Evolutionary conservation across 441 rosid species (phyloP).

Genomic region (Corymbia citriodora): DNA sequence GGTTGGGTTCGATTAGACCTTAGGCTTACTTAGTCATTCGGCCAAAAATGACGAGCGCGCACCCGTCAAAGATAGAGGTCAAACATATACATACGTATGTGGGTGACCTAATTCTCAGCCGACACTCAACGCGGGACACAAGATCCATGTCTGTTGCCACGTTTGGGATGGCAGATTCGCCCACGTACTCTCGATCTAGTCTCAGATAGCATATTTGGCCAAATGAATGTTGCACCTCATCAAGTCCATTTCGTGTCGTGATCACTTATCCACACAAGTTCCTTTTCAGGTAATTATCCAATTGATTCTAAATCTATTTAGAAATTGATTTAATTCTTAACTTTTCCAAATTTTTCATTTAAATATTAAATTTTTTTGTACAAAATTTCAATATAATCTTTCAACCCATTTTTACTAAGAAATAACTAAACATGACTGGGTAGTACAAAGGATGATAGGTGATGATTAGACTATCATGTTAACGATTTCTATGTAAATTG

Average conservation of each 20-base stretch:
- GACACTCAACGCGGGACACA: neutral
- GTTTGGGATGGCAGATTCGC: neutral
- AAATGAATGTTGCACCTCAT: rapidly evolving
- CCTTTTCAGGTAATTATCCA: neutral
- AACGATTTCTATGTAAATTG: rapidly evolving
- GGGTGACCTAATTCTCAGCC: neutral
- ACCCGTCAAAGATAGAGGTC: neutral
- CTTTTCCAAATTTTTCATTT: too few species aligned
- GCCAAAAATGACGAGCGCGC: neutral
- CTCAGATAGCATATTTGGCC: neutral
- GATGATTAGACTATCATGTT: rapidly evolving
- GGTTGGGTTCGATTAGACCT: neutral
- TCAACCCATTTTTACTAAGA: rapidly evolving
- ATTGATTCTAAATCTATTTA: too few species aligned
- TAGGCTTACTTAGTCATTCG: neutral
- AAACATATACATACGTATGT: neutral
- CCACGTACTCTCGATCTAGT: neutral
- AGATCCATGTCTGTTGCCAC: neutral
- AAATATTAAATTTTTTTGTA: rapidly evolving
- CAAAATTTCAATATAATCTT: neutral
- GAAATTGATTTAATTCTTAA: too few species aligned
- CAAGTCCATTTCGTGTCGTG: neutral
- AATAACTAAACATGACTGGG: too few species aligned
- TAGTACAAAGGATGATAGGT: too few species aligned
- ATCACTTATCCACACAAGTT: neutral